Conservation (phyloP, 1,139 yeast species). For the Yarrowia galli region DNA sequence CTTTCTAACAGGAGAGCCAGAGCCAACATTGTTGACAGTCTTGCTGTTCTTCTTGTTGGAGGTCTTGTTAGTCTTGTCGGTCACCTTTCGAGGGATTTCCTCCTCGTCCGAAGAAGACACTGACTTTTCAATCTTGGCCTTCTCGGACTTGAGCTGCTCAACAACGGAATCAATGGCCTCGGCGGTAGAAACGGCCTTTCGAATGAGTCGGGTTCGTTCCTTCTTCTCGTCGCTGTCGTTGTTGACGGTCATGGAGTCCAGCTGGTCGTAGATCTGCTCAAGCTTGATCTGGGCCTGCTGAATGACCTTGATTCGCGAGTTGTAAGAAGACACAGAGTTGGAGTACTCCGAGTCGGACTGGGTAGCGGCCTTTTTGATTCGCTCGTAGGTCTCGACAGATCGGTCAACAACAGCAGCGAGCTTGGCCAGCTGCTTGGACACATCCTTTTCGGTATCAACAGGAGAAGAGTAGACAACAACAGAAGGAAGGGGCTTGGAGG, state of each 20-base stretch:
- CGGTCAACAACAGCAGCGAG: background rate
- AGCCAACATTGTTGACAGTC: background rate
- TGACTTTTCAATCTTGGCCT: slow-evolving; percentile 1
- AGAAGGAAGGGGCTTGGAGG: slow-evolving; percentile 30
- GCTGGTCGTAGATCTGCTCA: slow-evolving; percentile 21
- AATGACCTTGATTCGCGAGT: slow-evolving; percentile 37
- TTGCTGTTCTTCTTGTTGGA: background rate
- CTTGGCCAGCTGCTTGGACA: slow-evolving; percentile 21
- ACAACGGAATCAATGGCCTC: slow-evolving; percentile 35
- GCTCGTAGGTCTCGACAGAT: slow-evolving; percentile 32
- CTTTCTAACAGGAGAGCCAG: background rate
- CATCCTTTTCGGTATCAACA: slow-evolving; percentile 2
- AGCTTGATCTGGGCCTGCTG: slow-evolving; percentile 37
- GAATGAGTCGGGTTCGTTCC: slow-evolving; percentile 12
- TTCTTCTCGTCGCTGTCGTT: slow-evolving; percentile 7
- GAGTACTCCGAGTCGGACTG: slow-evolving; percentile 28
- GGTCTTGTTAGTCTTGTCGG: slow-evolving; percentile 1
- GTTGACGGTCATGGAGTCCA: slow-evolving; percentile 21
- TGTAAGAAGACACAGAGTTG: slow-evolving; percentile 2
- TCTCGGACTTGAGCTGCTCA: slow-evolving; percentile 11
- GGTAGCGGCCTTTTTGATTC: slow-evolving; percentile 23
- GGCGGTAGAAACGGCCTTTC: slow-evolving; percentile 30
- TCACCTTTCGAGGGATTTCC: slow-evolving; percentile 27
- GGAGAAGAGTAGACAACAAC: slow-evolving; percentile 38
- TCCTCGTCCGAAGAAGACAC: slow-evolving; percentile 29